These are phyloP conservation scores for Diospyros kaki DNA, from an alignment of 148 eudicot species.

Conservation along the genomic window DNA sequence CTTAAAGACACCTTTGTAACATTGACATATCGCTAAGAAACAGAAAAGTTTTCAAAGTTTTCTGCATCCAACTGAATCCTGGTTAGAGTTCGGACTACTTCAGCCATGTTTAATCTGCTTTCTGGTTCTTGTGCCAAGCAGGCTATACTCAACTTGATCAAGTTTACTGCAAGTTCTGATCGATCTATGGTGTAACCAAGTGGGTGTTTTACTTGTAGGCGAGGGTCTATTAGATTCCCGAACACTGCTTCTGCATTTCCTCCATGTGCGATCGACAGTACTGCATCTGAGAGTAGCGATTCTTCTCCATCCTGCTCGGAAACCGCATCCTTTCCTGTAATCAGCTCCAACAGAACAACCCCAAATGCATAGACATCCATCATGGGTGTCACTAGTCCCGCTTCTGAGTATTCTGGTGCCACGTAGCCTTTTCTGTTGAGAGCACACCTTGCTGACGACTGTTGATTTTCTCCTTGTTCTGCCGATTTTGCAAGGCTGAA, in stretches of 20 bases:
- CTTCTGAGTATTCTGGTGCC: conserved; percentile 72
- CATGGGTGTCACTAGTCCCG: conserved; percentile 56
- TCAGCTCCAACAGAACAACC: conserved; percentile 58
- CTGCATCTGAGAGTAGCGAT: conserved; percentile 31
- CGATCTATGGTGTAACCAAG: conserved; percentile 38
- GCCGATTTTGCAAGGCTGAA: conserved; percentile 53
- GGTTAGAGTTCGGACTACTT: conserved; percentile 42
- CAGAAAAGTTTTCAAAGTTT: conserved; percentile 14
- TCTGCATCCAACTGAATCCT: conserved; percentile 39
- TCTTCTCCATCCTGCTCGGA: conserved; percentile 35
- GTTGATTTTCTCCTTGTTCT: conserved; percentile 30
- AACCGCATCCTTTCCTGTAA: conserved; percentile 59
- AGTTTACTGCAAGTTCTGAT: conserved; percentile 35
- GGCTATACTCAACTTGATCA: conserved; percentile 42
- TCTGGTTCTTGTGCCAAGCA: conserved; percentile 58
- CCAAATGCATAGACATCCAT: conserved; percentile 83
- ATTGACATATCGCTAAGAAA: not conserved
- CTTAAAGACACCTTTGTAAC: no score
- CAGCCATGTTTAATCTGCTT: conserved; percentile 47
- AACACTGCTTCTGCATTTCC: conserved; percentile 23
- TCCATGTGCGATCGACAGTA: conserved; percentile 20
- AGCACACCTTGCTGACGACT: conserved; percentile 40
- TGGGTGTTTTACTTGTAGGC: conserved; percentile 44
- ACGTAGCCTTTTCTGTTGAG: conserved; percentile 54
- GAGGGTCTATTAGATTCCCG: conserved; percentile 42